Evolutionary conservation across 2,329 filamentous ascomycete genomes (phyloP), one percentile per base, ranked within the genome.

Genomic region (Colletotrichum kahawae): DNA sequence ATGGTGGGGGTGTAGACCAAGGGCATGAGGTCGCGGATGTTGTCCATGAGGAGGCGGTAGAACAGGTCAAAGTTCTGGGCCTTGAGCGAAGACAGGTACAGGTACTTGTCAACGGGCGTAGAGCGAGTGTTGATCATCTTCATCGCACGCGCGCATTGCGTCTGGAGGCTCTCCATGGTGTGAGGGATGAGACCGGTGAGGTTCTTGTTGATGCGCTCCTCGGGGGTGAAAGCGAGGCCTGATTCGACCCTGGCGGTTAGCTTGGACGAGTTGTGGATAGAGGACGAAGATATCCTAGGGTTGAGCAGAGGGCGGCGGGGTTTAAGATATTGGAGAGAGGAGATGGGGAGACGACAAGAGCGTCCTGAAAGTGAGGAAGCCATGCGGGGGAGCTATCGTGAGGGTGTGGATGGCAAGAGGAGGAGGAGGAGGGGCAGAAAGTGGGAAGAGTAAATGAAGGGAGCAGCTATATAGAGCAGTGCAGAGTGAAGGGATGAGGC

Each of bases 1-100:
- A 99, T 95, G 81, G 94, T 96, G 60, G 95, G 95, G 21, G 95
- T 97, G 87, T 97, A 97, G 80, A 97, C 95, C 78, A 96, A 88
- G 64, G 95, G 95, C 86, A 95, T 96, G 79, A 96, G 87, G 80
- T 95, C 93, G 86, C 93, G 89, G 76, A 93, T 87, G 85, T 96
- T 93, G 84, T 95, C 91, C 78, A 95, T 94, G 77, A 96, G 88
- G 77, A 96, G 89, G 78, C 95, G 91, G 88, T 95, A 96, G 88
- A 96, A 97, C 74, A 97, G 90, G 83, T 96, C 93, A 77, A 92
- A 90, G 83, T 96, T 96, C 80, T 93, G 91, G 82, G 90, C 90
- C 86, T 95, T 94, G 84, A 96, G 86, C 78, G 91, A 89, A 59
- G 93, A 94, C 83, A 97, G 89, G 85, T 96, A 97, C 71, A 95